A percentile compares a stretch with the other conserved stretches of the same genome.
Conservation (phyloP, 805 yeast genomes). For the Zygotorulaspora sp. region DNA sequence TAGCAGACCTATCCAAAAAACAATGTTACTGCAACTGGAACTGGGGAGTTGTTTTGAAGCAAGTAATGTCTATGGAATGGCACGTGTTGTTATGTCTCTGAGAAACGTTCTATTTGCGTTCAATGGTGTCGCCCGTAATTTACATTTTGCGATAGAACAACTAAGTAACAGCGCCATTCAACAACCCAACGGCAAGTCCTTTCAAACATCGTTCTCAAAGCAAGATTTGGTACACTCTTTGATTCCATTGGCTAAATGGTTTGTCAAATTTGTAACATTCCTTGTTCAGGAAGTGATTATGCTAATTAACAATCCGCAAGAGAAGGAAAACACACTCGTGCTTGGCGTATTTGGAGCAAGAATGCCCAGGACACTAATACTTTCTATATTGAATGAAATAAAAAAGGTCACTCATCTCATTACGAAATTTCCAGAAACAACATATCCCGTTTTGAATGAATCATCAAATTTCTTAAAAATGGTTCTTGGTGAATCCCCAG, state of each 20-base stretch:
- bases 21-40: slow-evolving; percentile 34
- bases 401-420: slow-evolving; percentile 54
- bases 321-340: slow-evolving; percentile 40
- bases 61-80: slow-evolving; percentile 31
- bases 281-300: slow-evolving; percentile 68
- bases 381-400: slow-evolving; percentile 63
- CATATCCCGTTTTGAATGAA: slow-evolving; percentile 37
- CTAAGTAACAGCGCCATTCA: slow-evolving; percentile 23
- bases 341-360: slow-evolving; percentile 60
- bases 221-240: slow-evolving; percentile 60
- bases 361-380: slow-evolving; percentile 62
- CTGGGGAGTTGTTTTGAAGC: slow-evolving; percentile 30
- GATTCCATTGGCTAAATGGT: slow-evolving; percentile 83
- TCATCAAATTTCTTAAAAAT: slow-evolving; percentile 31
- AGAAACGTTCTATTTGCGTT: slow-evolving; percentile 35
- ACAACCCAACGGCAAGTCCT: slow-evolving; percentile 45
- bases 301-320: slow-evolving; percentile 30
- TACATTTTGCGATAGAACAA: slow-evolving; percentile 37
- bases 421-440: slow-evolving; percentile 52
- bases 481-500: slow-evolving; percentile 43
- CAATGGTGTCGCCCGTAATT: slow-evolving; percentile 35
- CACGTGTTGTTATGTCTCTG: slow-evolving; percentile 29
- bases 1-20: slow-evolving; percentile 35
- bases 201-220: slow-evolving; percentile 51
- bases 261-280: slow-evolving; percentile 69